These are phyloP conservation scores for Ustilago tritici DNA, from an alignment of 1,284 basidiomycete genomes.

Conservation along the genomic window DNA sequence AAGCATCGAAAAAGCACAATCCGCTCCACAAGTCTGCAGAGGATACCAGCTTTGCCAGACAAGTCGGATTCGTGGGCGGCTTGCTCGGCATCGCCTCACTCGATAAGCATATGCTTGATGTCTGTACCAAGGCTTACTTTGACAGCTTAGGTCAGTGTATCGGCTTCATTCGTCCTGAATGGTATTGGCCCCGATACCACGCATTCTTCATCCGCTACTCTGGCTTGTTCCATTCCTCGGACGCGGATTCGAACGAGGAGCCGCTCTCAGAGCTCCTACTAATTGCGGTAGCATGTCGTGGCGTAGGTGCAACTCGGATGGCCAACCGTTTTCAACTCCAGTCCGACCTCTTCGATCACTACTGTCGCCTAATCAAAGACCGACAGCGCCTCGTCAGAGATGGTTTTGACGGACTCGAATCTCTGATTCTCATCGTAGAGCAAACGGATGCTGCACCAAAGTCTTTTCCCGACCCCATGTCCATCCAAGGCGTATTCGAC, in stretches of 20 bases:
- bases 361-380: slow-evolving; percentile 37
- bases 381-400: slow-evolving; percentile 30
- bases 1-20: slow-evolving; percentile 14
- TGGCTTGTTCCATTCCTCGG: slow-evolving; percentile 6
- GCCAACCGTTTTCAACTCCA: slow-evolving; percentile 45
- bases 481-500: slow-evolving; percentile 29
- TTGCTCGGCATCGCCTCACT: slow-evolving; percentile 36
- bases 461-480: slow-evolving; percentile 32
- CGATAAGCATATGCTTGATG: slow-evolving; percentile 38
- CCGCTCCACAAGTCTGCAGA: slow-evolving; percentile 23
- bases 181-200: slow-evolving; percentile 44
- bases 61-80: slow-evolving; percentile 41
- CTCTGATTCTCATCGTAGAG: slow-evolving; percentile 36
- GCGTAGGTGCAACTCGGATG: slow-evolving; percentile 19
- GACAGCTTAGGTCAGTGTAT: slow-evolving; percentile 35
- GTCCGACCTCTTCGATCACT: slow-evolving; percentile 27
- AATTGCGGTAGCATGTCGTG: slow-evolving; percentile 35
- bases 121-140: slow-evolving; percentile 34
- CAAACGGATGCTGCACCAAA: slow-evolving; percentile 17
- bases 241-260: neutral
- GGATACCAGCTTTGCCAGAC: neutral
- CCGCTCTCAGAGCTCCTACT: slow-evolving; percentile 41
- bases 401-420: slow-evolving; percentile 36
- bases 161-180: slow-evolving; percentile 39
- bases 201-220: slow-evolving; percentile 31